These are phyloP conservation scores for Wilcoxina mikolae DNA, from an alignment of 495 filamentous ascomycete species.

Conservation along the genomic window DNA sequence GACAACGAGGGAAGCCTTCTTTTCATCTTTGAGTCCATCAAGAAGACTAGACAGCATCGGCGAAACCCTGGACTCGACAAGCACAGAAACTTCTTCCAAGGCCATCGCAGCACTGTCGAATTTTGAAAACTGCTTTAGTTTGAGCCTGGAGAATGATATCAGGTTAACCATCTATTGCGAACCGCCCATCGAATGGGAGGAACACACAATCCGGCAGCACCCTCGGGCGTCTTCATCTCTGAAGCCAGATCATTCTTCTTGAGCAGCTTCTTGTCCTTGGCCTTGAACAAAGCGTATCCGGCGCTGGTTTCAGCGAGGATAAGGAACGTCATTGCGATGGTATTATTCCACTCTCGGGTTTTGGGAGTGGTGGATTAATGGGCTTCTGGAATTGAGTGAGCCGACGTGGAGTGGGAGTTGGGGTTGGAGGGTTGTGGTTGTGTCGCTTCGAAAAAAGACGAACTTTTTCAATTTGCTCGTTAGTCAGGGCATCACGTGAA, in stretches of 20 bases:
- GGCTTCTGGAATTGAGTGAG: background rate
- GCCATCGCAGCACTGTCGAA: constrained; percentile 83
- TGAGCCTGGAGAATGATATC: constrained; percentile 44
- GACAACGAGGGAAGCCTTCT: constrained; percentile 89
- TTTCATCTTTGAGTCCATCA: constrained; percentile 87
- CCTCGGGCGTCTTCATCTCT: constrained; percentile 66
- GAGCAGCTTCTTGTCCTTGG: constrained; percentile 92
- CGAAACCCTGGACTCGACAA: constrained; percentile 93
- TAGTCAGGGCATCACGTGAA: constrained; percentile 1
- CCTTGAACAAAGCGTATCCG: constrained; percentile 94
- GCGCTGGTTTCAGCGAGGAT: constrained; percentile 86
- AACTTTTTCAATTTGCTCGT: background rate
- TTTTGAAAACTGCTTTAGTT: constrained; percentile 91
- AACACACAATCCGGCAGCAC: constrained; percentile 70
- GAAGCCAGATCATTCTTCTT: constrained; percentile 63
- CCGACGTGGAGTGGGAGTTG: background rate
- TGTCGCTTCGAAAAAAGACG: background rate
- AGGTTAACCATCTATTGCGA: background rate
- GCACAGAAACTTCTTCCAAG: constrained; percentile 69
- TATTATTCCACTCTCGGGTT: background rate
- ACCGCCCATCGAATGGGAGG: background rate
- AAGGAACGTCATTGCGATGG: constrained; percentile 51
- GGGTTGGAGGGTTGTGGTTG: constrained; percentile 4
- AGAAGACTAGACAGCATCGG: constrained; percentile 70
- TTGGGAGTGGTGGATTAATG: background rate